Evolutionary conservation across 441 rosid genomes (phyloP), one percentile per base, ranked within the genome.

Genomic region (Omphalea diandra): DNA sequence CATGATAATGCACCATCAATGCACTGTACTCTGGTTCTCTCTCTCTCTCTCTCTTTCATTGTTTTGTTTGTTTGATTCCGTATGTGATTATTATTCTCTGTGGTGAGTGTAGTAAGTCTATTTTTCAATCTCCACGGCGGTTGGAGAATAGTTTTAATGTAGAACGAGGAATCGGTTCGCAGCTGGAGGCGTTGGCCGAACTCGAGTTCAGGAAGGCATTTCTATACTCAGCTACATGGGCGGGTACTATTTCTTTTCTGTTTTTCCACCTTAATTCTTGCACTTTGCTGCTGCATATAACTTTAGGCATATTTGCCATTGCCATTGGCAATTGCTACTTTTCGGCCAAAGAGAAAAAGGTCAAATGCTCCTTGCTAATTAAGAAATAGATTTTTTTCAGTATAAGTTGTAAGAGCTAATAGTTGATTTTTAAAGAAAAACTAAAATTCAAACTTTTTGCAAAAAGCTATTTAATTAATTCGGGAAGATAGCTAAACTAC

Each of bases 181-280:
- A 86, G 67, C 63, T 84, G 22, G 60, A 73, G 67, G 94, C 95
- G 5, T 78, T 90, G 61, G 80, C 84, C 15, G 91, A 88, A 47
- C 88, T 91, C 4, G 94, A 90, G 53, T 90, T 90, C 49, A 73
- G 86, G 15, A 94, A 88, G 63, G 85, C 79, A 0, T 94, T 94
- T 75, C 80, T 7, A 74, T 94, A 7, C 68, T 90, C 41, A 87
- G 71, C 78, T 94, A 91, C 71, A 72, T 86, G 24, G 90, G 86
- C 22, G 80, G 74, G 97, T 94, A 73, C 79, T 85, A 78, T 72
- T 53, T 36, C 7, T 20, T 53, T 73, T 27, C n/a, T 20, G n/a
- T 7, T 20, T 53, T 73, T 27, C n/a, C 17, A 52, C 58, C 0
- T 53, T 43, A 59, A 38, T 50, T 55, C 2, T 12, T 67, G 29